Conservation (phyloP, 2,329 filamentous ascomycete species). For the Fusarium sp. region DNA sequence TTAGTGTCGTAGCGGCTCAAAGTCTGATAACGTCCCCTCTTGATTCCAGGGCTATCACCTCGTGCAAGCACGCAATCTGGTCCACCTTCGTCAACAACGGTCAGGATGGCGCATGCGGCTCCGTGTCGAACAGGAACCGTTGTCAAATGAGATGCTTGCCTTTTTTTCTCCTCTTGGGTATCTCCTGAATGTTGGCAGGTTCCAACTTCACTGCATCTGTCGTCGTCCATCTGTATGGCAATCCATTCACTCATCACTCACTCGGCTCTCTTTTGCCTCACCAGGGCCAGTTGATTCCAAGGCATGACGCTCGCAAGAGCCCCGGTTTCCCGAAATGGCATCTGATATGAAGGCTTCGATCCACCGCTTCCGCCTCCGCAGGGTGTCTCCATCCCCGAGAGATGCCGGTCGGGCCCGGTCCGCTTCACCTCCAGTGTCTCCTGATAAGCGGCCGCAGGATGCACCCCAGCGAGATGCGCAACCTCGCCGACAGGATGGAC, state of each 20-base stretch:
- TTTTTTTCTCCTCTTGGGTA: neutral
- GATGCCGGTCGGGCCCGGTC: slow-evolving; percentile 43
- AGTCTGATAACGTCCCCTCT: slow-evolving; percentile 14
- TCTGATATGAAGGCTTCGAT: slow-evolving; percentile 45
- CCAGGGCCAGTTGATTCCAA: slow-evolving; percentile 1
- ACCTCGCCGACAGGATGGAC: slow-evolving; percentile 6
- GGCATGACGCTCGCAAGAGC: slow-evolving; percentile 20
- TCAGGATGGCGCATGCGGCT: slow-evolving; percentile 25
- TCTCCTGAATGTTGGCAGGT: neutral
- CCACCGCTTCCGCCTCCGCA: slow-evolving; percentile 43
- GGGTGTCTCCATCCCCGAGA: slow-evolving; percentile 41
- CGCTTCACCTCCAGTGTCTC: slow-evolving; percentile 43
- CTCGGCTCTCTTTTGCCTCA: neutral
- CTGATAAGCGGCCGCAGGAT: slow-evolving; percentile 21
- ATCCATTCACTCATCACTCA: neutral
- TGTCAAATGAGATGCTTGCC: slow-evolving; percentile 7
- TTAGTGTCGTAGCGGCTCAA: slow-evolving; percentile 11
- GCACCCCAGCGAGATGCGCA: slow-evolving; percentile 37
- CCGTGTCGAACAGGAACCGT: slow-evolving; percentile 2
- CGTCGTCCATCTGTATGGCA: neutral
- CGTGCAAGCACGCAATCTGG: slow-evolving; percentile 43
- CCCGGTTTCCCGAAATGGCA: slow-evolving; percentile 37
- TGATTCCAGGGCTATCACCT: neutral
- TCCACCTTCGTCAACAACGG: slow-evolving; percentile 36
- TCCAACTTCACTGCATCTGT: neutral